Percentiles rank a stretch among this genome's conserved stretches.
Evolutionary conservation across 139 green algal species (phyloP).

Genomic region (Chlamydomonas urium): DNA sequence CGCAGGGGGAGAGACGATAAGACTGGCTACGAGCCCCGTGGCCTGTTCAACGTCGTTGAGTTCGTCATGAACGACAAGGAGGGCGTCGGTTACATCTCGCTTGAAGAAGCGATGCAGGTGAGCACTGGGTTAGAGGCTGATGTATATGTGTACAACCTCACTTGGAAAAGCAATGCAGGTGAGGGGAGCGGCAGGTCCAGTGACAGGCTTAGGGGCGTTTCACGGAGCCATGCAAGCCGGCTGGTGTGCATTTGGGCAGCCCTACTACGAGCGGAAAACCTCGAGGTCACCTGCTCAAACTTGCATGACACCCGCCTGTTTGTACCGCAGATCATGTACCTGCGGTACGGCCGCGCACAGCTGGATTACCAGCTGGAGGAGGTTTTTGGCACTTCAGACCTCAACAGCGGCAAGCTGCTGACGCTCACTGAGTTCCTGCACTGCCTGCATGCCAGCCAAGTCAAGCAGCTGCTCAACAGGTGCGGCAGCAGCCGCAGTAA

Average conservation of each 20-base stretch:
- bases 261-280: too few relatives aligned
- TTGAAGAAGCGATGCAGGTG: constrained; percentile 70
- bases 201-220: too few relatives aligned
- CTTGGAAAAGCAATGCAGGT: too few relatives aligned
- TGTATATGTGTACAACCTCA: too few relatives aligned
- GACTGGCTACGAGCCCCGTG: constrained; percentile 81
- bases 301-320: not conserved
- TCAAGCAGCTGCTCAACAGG: constrained; percentile 64
- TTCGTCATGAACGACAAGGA: constrained; percentile 93
- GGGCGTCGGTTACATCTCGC: constrained; percentile 50
- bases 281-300: too few relatives aligned
- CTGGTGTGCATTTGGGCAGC: too few relatives aligned
- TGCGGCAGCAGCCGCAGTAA: not conserved
- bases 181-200: too few relatives aligned
- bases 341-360: constrained; percentile 64
- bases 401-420: constrained; percentile 82
- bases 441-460: constrained; percentile 68
- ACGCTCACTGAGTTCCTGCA: constrained; percentile 86
- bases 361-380: constrained; percentile 83
- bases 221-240: too few relatives aligned
- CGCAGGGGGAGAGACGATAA: constrained; percentile 35
- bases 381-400: constrained; percentile 87
- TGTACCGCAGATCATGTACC: constrained; percentile 75
- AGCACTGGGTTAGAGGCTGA: too few relatives aligned
- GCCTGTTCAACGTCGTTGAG: constrained; percentile 90